Evolutionary conservation across 805 yeast species (phyloP).

Genomic region (Nakazawaea siamensis): DNA sequence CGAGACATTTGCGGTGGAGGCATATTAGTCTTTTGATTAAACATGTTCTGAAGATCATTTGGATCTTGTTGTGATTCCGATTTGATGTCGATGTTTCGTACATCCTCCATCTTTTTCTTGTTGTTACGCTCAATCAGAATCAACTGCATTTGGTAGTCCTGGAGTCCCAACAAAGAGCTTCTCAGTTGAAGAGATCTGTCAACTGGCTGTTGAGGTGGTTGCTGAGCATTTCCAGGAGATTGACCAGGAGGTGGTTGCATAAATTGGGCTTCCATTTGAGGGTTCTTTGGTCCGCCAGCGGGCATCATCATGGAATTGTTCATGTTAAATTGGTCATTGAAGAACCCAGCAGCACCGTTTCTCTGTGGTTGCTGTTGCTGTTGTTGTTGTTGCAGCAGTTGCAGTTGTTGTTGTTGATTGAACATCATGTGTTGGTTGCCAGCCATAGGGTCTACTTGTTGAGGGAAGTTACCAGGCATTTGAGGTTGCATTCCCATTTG

Average conservation of each 20-base stretch:
- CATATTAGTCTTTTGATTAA: conserved; percentile 4
- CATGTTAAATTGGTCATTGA: conserved; percentile 7
- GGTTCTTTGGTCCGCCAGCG: background rate
- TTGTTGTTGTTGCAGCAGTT: conserved; percentile 12
- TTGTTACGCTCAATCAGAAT: conserved; percentile 71
- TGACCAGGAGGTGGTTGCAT: conserved; percentile 10
- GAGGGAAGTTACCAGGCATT: conserved; percentile 20
- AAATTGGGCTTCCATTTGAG: conserved; percentile 8
- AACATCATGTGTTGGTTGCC: conserved; percentile 27
- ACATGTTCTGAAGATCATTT: conserved; percentile 1
- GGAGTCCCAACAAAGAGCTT: conserved; percentile 24
- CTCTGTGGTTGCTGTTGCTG: conserved; percentile 14
- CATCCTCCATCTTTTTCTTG: conserved; percentile 54
- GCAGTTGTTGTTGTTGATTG: conserved; percentile 24
- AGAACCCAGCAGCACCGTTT: background rate
- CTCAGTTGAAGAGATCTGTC: conserved; percentile 6
- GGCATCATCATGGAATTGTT: background rate
- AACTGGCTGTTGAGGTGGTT: background rate
- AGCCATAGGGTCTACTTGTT: conserved; percentile 10
- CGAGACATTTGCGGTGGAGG: conserved; percentile 20
- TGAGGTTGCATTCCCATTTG: conserved; percentile 11
- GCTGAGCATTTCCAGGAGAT: background rate
- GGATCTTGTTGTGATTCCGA: conserved; percentile 12
- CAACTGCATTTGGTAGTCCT: conserved; percentile 76
- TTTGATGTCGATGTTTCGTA: conserved; percentile 27